Percentiles rank a stretch among this genome's conserved stretches.
Evolutionary conservation across 352 stramenopile species (phyloP).

Genomic region (Globisporangium acanthophoron): DNA sequence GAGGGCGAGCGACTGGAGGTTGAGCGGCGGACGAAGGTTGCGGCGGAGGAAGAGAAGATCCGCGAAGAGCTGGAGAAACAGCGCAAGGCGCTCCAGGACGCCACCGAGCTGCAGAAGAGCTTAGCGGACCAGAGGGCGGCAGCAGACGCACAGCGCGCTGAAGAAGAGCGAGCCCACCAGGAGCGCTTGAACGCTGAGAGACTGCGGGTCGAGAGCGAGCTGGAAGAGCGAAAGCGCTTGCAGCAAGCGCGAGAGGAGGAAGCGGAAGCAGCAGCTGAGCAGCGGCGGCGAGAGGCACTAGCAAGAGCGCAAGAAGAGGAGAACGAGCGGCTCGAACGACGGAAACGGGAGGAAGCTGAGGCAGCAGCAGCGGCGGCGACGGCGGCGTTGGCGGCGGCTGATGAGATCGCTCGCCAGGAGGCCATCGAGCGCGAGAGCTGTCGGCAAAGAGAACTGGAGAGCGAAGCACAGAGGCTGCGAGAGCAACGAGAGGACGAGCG

Average conservation of each 20-base stretch:
- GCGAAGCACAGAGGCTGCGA: constrained; percentile 5
- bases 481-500: not conserved
- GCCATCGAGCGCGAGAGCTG: not conserved
- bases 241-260: constrained; percentile 17
- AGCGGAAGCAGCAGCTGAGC: constrained; percentile 19
- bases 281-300: constrained; percentile 13
- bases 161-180: constrained; percentile 14
- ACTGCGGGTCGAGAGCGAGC: constrained; percentile 17
- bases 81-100: constrained; percentile 26
- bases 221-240: constrained; percentile 9
- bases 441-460: constrained; percentile 8
- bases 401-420: not conserved
- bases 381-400: not conserved
- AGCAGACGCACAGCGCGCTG: not conserved
- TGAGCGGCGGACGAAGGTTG: constrained; percentile 17
- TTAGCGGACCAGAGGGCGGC: constrained; percentile 11
- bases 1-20: constrained; percentile 29
- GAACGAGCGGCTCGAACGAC: not conserved
- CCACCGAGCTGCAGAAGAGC: constrained; percentile 22
- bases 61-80: constrained; percentile 32
- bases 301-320: constrained; percentile 11
- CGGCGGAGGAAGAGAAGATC: constrained; percentile 25
- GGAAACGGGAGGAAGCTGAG: not conserved
- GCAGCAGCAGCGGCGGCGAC: not conserved
- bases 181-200: constrained; percentile 18